These are phyloP conservation scores for Neonectria magnoliae DNA, from an alignment of 2,329 filamentous ascomycete genomes.

Conservation along the genomic window DNA sequence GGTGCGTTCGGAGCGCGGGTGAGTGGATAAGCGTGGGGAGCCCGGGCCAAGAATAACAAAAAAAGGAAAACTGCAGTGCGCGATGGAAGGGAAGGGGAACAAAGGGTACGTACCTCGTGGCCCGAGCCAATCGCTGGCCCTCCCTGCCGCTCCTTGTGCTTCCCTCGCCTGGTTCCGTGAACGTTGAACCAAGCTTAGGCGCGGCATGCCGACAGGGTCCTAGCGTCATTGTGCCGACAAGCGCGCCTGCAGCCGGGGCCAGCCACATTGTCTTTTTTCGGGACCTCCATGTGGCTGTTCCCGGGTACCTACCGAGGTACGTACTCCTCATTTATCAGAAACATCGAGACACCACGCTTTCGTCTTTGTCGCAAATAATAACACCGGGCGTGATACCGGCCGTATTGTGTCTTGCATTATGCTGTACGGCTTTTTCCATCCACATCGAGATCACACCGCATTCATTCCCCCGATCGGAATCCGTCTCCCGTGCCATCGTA, in stretches of 20 bases:
- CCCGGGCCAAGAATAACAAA: slow-evolving; percentile 22
- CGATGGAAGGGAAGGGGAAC: background rate
- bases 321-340: background rate
- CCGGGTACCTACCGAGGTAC: slow-evolving; percentile 5
- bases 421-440: background rate
- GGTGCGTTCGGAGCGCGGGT: slow-evolving; percentile 25
- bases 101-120: slow-evolving; percentile 1
- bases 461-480: background rate
- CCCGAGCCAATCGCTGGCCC: slow-evolving; percentile 16
- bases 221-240: slow-evolving; percentile 30
- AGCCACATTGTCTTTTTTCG: slow-evolving; percentile 41
- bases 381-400: background rate
- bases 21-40: slow-evolving; percentile 22
- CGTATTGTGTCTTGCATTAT: background rate
- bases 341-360: slow-evolving; percentile 16
- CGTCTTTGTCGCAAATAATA: slow-evolving; percentile 2
- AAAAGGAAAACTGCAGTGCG: background rate
- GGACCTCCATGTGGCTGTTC: slow-evolving; percentile 24
- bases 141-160: slow-evolving; percentile 27
- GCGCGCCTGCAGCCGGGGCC: slow-evolving; percentile 37
- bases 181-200: slow-evolving; percentile 47
- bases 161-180: slow-evolving; percentile 33
- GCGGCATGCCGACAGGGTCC: slow-evolving; percentile 43
- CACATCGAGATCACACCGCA: background rate
- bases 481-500: slow-evolving; percentile 15